Evolutionary conservation across 306 rosid species (phyloP).

Genomic region (Dryas drummondii): DNA sequence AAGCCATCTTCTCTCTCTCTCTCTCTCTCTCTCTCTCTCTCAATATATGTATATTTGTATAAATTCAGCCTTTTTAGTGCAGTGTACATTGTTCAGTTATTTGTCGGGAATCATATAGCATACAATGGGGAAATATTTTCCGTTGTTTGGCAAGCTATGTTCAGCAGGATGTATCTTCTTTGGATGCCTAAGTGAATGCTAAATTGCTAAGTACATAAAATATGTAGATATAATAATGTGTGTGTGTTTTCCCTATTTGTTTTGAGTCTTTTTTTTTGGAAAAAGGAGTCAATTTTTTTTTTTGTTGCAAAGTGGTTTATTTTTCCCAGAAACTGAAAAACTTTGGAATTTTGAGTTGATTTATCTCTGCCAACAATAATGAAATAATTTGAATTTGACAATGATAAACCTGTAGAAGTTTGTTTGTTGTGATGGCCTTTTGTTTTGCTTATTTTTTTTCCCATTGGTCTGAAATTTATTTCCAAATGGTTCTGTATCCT

Average conservation of each 20-base stretch:
- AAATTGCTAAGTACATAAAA: background rate
- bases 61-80: background rate
- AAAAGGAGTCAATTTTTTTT: background rate
- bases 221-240: background rate
- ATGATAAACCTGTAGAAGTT: background rate
- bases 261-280: background rate
- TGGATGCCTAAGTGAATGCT: background rate
- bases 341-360: background rate
- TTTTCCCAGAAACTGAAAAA: background rate
- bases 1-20: background rate
- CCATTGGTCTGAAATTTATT: background rate
- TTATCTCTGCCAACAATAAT: background rate
- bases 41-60: background rate
- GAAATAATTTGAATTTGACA: background rate
- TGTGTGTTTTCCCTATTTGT: too few relatives aligned
- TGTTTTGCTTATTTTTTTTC: background rate
- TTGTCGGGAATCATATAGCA: background rate
- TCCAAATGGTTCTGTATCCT: constrained; percentile 17
- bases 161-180: background rate
- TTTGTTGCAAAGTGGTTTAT: background rate
- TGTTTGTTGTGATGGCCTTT: background rate
- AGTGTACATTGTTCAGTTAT: background rate
- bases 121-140: background rate
- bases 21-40: background rate
- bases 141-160: background rate